These are phyloP conservation scores for Ustilago loliicola DNA, from an alignment of 1,284 basidiomycete genomes.

Conservation along the genomic window DNA sequence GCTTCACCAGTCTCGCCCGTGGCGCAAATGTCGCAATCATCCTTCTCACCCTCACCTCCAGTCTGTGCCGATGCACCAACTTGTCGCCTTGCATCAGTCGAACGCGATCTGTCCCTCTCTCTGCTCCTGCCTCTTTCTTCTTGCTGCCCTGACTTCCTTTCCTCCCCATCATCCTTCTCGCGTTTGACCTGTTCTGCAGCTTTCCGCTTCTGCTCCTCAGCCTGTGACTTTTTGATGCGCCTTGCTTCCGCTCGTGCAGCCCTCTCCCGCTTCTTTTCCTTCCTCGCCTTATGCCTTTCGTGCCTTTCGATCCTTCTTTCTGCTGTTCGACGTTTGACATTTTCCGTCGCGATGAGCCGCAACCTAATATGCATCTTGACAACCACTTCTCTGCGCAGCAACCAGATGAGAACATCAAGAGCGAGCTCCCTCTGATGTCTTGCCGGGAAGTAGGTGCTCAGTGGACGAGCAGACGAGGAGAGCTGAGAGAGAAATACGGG, in stretches of 20 bases:
- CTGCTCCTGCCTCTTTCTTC: conserved; percentile 43
- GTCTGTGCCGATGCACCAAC: neutral
- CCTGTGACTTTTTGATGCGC: conserved; percentile 29
- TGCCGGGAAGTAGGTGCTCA: conserved; percentile 46
- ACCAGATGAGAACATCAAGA: conserved; percentile 88
- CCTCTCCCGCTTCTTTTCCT: conserved; percentile 31
- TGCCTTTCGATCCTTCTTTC: conserved; percentile 34
- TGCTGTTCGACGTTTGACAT: conserved; percentile 76
- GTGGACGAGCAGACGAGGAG: conserved; percentile 44
- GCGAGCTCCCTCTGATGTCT: conserved; percentile 74
- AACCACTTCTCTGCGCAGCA: conserved; percentile 87
- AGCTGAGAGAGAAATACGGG: conserved; percentile 56
- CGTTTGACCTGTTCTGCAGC: conserved; percentile 17
- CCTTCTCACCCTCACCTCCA: neutral
- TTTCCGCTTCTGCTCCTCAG: conserved; percentile 32
- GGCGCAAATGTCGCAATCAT: neutral
- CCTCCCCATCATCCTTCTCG: conserved; percentile 1
- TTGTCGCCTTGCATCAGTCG: conserved; percentile 21
- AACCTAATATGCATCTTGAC: conserved; percentile 87
- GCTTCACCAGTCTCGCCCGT: neutral
- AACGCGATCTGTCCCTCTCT: conserved; percentile 39
- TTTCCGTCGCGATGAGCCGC: conserved; percentile 82
- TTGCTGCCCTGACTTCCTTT: conserved; percentile 1
- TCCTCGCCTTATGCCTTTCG: conserved; percentile 29
- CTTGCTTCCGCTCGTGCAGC: conserved; percentile 30